Percentiles rank a stretch among this genome's conserved stretches.
Evolutionary conservation across 768 basidiomycete species (phyloP).

Genomic region (Pleurotus ostreatus): DNA sequence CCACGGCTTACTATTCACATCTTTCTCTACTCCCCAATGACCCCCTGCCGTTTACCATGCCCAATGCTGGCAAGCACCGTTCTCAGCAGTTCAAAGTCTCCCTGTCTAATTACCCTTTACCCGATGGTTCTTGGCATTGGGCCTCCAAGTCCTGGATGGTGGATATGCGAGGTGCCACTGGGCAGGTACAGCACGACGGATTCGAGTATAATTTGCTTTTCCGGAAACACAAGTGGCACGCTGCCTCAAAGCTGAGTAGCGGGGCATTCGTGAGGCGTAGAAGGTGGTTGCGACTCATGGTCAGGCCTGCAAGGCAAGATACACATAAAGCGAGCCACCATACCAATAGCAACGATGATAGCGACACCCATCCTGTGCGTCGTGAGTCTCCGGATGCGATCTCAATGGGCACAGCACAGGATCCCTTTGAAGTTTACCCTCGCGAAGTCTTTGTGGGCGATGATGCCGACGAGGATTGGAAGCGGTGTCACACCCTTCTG

Average conservation of each 20-base stretch:
- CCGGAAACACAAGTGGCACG: constrained; percentile 60
- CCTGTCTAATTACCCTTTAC: constrained; percentile 64
- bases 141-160: constrained; percentile 81
- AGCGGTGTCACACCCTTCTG: constrained; percentile 49
- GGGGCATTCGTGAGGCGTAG: constrained; percentile 77
- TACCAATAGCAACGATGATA: not conserved
- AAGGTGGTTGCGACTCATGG: constrained; percentile 84
- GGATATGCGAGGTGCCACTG: constrained; percentile 76
- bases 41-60: constrained; percentile 70
- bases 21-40: constrained; percentile 67
- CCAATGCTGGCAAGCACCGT: constrained; percentile 34
- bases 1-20: constrained; percentile 67
- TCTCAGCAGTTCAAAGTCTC: constrained; percentile 51
- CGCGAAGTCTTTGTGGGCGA: constrained; percentile 54
- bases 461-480: constrained; percentile 53
- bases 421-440: constrained; percentile 21
- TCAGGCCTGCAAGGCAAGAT: constrained; percentile 49
- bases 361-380: not conserved
- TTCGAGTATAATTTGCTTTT: constrained; percentile 87
- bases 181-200: constrained; percentile 76
- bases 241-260: constrained; percentile 56
- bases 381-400: no score
- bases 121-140: constrained; percentile 81
- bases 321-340: constrained; percentile 11
- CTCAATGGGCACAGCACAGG: not conserved